A percentile compares a stretch with the other conserved stretches of the same genome.
Conservation (phyloP, 805 yeast species). For the Tetrapisispora namnaoensis region DNA sequence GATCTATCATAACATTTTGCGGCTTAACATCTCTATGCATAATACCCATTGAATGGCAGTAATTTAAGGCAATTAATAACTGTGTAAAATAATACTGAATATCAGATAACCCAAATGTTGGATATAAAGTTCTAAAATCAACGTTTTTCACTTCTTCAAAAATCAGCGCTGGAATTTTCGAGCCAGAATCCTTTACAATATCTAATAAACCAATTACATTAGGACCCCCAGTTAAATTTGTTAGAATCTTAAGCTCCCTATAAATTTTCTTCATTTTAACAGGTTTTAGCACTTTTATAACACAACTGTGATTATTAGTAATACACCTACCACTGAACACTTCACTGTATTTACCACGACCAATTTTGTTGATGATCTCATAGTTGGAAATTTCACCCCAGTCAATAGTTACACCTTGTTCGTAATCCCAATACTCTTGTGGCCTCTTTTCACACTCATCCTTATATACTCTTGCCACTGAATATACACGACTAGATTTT, state of each 20-base stretch:
- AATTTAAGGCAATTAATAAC: slow-evolving; percentile 73
- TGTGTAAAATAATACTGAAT: slow-evolving; percentile 78
- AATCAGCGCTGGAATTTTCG: slow-evolving; percentile 79
- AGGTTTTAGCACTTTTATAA: slow-evolving; percentile 86
- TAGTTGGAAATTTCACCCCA: slow-evolving; percentile 85
- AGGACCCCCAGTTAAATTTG: slow-evolving; percentile 77
- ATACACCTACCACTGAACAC: slow-evolving; percentile 79
- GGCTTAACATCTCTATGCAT: slow-evolving; percentile 94
- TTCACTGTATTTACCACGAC: slow-evolving; percentile 90
- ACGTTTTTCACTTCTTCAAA: slow-evolving; percentile 78
- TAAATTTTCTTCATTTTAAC: slow-evolving; percentile 88
- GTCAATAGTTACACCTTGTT: slow-evolving; percentile 46
- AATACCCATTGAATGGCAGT: slow-evolving; percentile 86
- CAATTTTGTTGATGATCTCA: slow-evolving; percentile 75
- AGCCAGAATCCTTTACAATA: slow-evolving; percentile 77
- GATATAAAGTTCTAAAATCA: slow-evolving; percentile 80
- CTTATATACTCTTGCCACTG: slow-evolving; percentile 69
- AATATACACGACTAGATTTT: slow-evolving; percentile 32
- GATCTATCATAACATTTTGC: slow-evolving; percentile 90
- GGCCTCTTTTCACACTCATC: slow-evolving; percentile 72
- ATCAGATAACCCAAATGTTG: slow-evolving; percentile 64
- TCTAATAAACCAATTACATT: slow-evolving; percentile 68
- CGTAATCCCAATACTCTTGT: slow-evolving; percentile 84
- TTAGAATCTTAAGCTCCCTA: slow-evolving; percentile 79
- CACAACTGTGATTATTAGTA: slow-evolving; percentile 52